Conservation (phyloP, 1,284 basidiomycete genomes). For the Omphalotus olearius region DNA sequence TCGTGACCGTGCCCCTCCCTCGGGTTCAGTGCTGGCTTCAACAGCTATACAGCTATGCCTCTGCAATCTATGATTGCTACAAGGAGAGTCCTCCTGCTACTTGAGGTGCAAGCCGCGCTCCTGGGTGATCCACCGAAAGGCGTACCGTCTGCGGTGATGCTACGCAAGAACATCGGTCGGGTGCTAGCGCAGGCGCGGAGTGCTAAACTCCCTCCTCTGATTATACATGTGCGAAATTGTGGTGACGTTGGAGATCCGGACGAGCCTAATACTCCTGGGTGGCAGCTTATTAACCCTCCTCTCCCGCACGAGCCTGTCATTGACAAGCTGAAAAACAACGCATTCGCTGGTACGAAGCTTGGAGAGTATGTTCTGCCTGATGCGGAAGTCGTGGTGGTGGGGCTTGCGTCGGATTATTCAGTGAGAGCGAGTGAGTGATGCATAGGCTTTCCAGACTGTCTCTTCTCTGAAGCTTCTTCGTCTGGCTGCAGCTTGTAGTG, state of each 20-base stretch:
- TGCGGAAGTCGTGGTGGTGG: conserved; percentile 61
- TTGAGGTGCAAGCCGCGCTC: conserved; percentile 54
- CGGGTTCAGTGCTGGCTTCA: too few relatives aligned
- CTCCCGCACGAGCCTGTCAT: conserved; percentile 46
- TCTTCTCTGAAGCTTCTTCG: not conserved
- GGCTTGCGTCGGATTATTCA: conserved; percentile 63
- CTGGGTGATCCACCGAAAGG: conserved; percentile 43
- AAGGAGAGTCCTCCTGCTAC: conserved; percentile 50
- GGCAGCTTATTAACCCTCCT: conserved; percentile 53
- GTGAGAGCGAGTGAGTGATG: conserved; percentile 43
- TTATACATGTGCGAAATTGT: conserved; percentile 62
- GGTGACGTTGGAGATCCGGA: conserved; percentile 59
- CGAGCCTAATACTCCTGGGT: conserved; percentile 46
- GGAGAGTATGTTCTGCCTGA: conserved; percentile 42
- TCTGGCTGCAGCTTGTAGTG: conserved; percentile 37
- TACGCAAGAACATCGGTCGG: conserved; percentile 43
- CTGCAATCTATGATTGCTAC: not conserved
- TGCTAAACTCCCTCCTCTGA: conserved; percentile 45
- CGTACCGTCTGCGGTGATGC: conserved; percentile 40
- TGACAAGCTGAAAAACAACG: conserved; percentile 69
- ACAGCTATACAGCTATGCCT: conserved; percentile 1
- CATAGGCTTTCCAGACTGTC: not conserved
- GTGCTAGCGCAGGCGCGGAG: conserved; percentile 49
- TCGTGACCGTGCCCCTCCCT: too few relatives aligned
- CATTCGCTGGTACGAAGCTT: conserved; percentile 55